Evolutionary conservation across 106 monocot genomes (phyloP), one percentile per base, ranked within the genome.

Genomic region (Apostasia shenzhenica): DNA sequence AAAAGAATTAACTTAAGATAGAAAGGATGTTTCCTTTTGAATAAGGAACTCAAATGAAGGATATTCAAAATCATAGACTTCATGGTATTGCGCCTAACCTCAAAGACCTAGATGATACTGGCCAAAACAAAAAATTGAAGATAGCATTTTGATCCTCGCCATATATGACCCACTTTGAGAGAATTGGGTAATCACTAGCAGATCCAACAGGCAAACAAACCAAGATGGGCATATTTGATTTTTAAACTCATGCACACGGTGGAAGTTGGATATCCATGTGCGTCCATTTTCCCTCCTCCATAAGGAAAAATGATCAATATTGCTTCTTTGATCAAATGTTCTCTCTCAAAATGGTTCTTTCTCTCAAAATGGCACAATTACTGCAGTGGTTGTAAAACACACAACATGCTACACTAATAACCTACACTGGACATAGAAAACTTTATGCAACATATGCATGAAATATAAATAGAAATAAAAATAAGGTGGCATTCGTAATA

Each of bases 331-430:
- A 52, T 97, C 84, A 59, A 92, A 76, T 3, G n/a, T n/a, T n/a
- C n/a, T n/a, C n/a, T n/a, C n/a, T n/a, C n/a, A n/a, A n/a, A n/a
- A n/a, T n/a, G n/a, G 75, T 66, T 69, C 83, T 87, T 14, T 81
- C 77, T 67, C 72, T 83, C 57, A 78, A n/a, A 56, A 85, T 63
- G 78, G 89, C 87, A 64, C 81, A 87, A 68, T 97, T 97, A 57
- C 97, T 92, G 75, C 97, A 97, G 46, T 99, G 99, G 72, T 93
- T 99, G 81, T 99, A 99, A 73, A 99, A 93, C 8, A 93, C 99
- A 82, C 99, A 99, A 57, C 99, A 99, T 46, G 93, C 93, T 78
- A 99, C 63, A 70, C 99, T 99, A 58, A 99, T 93, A 13, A 99
- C 99, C 99, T n/a, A n/a, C n/a, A n/a, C n/a, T n/a, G n/a, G n/a